Evolutionary conservation across 192 early-diverging fungal genomes (phyloP).

Genomic region (Irineochytrium annulatum): DNA sequence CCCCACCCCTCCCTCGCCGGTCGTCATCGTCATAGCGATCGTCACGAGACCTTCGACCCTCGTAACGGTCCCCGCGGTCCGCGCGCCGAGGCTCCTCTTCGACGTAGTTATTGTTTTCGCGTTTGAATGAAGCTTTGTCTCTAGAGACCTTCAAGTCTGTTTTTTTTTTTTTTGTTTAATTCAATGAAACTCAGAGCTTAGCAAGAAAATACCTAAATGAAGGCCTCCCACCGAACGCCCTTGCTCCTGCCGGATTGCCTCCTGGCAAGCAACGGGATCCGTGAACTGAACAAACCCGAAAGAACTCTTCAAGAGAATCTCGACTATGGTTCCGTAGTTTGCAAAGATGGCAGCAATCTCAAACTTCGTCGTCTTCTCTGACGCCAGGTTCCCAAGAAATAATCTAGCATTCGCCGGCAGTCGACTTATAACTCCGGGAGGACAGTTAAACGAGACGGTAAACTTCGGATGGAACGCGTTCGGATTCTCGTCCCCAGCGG

Average conservation of each 20-base stretch:
- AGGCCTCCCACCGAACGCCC: slow-evolving; percentile 39
- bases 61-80: not conserved
- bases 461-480: slow-evolving; percentile 36
- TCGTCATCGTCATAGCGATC: slow-evolving; percentile 6
- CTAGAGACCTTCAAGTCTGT: slow-evolving; percentile 41
- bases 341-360: slow-evolving; percentile 52
- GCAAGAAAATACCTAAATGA: slow-evolving; percentile 34
- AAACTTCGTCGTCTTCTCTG: slow-evolving; percentile 35
- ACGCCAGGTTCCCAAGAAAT: slow-evolving; percentile 51
- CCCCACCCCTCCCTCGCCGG: not conserved
- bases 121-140: slow-evolving; percentile 17
- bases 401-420: slow-evolving; percentile 38
- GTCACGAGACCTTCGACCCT: slow-evolving; percentile 14
- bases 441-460: slow-evolving; percentile 28
- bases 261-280: slow-evolving; percentile 29
- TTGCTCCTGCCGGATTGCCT: slow-evolving; percentile 39
- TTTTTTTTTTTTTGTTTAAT: not conserved
- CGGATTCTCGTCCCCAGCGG: slow-evolving; percentile 5
- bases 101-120: not conserved
- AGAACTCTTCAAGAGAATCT: slow-evolving; percentile 41
- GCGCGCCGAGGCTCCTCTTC: not conserved
- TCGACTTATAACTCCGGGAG: slow-evolving; percentile 19
- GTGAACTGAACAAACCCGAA: slow-evolving; percentile 57
- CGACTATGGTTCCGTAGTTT: slow-evolving; percentile 51
- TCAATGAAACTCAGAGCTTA: slow-evolving; percentile 4